phyloP scores from a whole-genome alignment of 2,329 filamentous ascomycete genomes.

The Tolypocladium capitatum region DNA sequence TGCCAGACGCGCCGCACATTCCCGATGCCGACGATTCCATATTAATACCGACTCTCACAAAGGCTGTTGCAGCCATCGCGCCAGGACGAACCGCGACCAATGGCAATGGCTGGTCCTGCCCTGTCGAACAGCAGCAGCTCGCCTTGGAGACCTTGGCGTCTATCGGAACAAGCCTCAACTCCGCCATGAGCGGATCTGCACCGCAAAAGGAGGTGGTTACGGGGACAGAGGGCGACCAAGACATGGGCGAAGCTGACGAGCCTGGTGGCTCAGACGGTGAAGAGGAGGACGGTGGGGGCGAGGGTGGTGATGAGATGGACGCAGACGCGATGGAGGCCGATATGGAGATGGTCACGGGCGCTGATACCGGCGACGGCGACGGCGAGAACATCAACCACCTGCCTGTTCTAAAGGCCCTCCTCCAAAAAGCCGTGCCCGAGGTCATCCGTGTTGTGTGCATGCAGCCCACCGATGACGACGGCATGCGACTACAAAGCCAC shows the following conservation, averaged over 20 bases:
- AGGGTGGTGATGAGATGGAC: slow-evolving; percentile 39
- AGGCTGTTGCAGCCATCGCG: slow-evolving; percentile 14
- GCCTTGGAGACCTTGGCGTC: slow-evolving; percentile 51
- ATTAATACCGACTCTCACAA: slow-evolving; percentile 23
- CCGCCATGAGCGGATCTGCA: slow-evolving; percentile 26
- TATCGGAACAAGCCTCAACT: slow-evolving; percentile 46
- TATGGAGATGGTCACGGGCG: slow-evolving; percentile 50
- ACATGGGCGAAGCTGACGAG: slow-evolving; percentile 23
- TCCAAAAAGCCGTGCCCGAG: slow-evolving; percentile 23
- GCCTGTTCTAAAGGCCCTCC: slow-evolving; percentile 34
- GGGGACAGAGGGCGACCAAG: slow-evolving; percentile 25
- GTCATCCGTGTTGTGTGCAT: slow-evolving; percentile 33
- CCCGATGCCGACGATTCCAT: slow-evolving; percentile 19
- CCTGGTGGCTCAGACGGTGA: slow-evolving; percentile 20
- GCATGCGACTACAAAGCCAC: slow-evolving; percentile 33
- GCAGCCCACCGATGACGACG: slow-evolving; percentile 25
- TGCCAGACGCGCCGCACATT: slow-evolving; percentile 8
- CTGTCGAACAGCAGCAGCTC: slow-evolving; percentile 34
- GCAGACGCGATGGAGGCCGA: slow-evolving; percentile 47
- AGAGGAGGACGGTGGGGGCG: slow-evolving; percentile 19
- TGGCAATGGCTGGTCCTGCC: slow-evolving; percentile 24
- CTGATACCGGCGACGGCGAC: slow-evolving; percentile 24
- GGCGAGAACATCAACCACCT: slow-evolving; percentile 32
- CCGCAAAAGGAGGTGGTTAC: slow-evolving; percentile 16
- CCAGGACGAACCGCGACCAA: slow-evolving; percentile 14